phyloP scores from a whole-genome alignment of 148 eudicot species.

The Mesembryanthemum crystallinum region DNA sequence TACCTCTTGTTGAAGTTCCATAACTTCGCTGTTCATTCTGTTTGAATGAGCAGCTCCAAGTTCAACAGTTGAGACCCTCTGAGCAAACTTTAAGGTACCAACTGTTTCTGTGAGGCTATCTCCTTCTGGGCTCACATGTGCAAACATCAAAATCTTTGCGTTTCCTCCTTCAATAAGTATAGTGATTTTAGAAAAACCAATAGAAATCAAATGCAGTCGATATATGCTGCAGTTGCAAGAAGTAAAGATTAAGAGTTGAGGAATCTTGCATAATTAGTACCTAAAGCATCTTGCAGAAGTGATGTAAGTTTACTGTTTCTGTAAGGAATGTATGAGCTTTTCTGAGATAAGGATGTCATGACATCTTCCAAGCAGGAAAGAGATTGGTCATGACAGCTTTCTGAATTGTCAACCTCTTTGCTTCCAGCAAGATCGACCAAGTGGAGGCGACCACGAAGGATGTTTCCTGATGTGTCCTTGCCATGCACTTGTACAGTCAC shows the following conservation, averaged over 20 bases:
- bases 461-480: conserved; percentile 70
- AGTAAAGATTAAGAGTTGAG: neutral
- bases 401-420: conserved; percentile 52
- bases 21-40: conserved; percentile 65
- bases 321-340: conserved; percentile 64
- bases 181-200: conserved; percentile 5
- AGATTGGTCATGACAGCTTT: conserved; percentile 60
- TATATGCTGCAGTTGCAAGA: neutral
- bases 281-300: conserved; percentile 82
- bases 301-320: conserved; percentile 80
- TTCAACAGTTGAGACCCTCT: conserved; percentile 77
- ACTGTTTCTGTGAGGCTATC: conserved; percentile 66
- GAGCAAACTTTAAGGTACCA: conserved; percentile 76
- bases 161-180: conserved; percentile 51
- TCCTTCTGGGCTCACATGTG: conserved; percentile 83
- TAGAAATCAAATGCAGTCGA: neutral
- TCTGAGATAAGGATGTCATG: conserved; percentile 79
- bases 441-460: conserved; percentile 63
- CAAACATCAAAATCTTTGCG: conserved; percentile 86
- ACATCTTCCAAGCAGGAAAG: conserved; percentile 87
- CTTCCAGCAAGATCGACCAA: conserved; percentile 91
- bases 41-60: conserved; percentile 70
- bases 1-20: conserved; percentile 73
- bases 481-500: conserved; percentile 73
- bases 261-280: conserved; percentile 29